Evolutionary conservation across 805 yeast species (phyloP).

Genomic region (Naumovozyma baii): DNA sequence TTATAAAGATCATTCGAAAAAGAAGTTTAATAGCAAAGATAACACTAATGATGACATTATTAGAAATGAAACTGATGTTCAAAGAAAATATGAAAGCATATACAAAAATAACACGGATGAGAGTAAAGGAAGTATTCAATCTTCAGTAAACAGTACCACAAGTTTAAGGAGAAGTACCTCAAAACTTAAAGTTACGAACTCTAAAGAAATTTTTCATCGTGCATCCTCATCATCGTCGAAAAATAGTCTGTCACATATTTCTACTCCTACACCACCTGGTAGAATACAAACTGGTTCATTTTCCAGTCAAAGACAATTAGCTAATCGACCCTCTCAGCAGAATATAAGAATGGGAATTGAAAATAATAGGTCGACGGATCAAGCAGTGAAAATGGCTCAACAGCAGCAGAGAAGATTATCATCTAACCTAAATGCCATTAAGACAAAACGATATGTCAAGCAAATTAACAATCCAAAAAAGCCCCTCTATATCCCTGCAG

Average conservation of each 20-base stretch:
- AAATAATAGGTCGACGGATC: constrained; percentile 1
- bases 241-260: background rate
- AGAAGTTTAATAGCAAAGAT: background rate
- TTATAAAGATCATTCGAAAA: background rate
- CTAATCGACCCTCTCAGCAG: background rate
- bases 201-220: background rate
- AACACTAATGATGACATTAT: background rate
- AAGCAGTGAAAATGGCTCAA: background rate
- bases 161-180: background rate
- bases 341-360: background rate
- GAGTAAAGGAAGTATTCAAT: background rate
- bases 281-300: background rate
- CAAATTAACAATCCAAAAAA: constrained; percentile 75
- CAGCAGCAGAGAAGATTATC: background rate
- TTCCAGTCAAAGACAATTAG: background rate
- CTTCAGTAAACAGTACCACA: background rate
- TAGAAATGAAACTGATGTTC: background rate
- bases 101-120: background rate
- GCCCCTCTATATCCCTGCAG: constrained; percentile 88
- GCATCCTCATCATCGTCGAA: background rate
- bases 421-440: constrained; percentile 1
- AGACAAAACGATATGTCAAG: constrained; percentile 30
- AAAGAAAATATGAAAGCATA: background rate
- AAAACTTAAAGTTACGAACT: background rate
- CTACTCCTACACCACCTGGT: background rate